Conservation (phyloP, 768 basidiomycete genomes). For the Hemileccinum impolitum region DNA sequence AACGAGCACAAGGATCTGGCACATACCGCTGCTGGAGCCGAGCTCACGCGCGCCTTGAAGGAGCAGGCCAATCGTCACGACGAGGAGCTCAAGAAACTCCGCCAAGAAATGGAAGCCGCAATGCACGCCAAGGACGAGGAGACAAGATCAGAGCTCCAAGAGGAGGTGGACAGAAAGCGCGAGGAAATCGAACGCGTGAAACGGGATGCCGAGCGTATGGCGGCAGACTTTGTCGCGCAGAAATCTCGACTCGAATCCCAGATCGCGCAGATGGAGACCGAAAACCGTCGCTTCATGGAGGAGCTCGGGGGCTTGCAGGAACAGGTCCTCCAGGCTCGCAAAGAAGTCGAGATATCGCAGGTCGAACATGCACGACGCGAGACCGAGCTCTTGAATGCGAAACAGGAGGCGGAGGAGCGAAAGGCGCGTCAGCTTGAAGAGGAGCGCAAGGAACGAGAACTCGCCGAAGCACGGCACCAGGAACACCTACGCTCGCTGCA, state of each 20-base stretch:
- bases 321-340: constrained; percentile 26
- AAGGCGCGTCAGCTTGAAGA: constrained; percentile 30
- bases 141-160: constrained; percentile 41
- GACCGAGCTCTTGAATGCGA: constrained; percentile 23
- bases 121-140: constrained; percentile 46
- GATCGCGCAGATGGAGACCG: constrained; percentile 27
- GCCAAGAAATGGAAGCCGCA: constrained; percentile 45
- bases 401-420: constrained; percentile 27
- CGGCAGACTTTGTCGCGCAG: constrained; percentile 37
- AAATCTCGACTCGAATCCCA: constrained; percentile 31
- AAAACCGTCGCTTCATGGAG: constrained; percentile 14
- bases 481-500: constrained; percentile 28
- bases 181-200: constrained; percentile 43
- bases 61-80: constrained; percentile 45
- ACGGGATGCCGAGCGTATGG: constrained; percentile 39
- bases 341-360: constrained; percentile 28
- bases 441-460: constrained; percentile 27
- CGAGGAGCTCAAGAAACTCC: constrained; percentile 45
- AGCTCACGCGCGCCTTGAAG: constrained; percentile 47
- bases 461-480: constrained; percentile 28
- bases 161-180: constrained; percentile 41
- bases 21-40: constrained; percentile 52
- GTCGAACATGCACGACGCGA: constrained; percentile 26
- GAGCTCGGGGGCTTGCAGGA: constrained; percentile 26
- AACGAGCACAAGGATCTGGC: constrained; percentile 45